Evolutionary conservation across 2,329 filamentous ascomycete genomes (phyloP).

Genomic region (Helotiales sp.): DNA sequence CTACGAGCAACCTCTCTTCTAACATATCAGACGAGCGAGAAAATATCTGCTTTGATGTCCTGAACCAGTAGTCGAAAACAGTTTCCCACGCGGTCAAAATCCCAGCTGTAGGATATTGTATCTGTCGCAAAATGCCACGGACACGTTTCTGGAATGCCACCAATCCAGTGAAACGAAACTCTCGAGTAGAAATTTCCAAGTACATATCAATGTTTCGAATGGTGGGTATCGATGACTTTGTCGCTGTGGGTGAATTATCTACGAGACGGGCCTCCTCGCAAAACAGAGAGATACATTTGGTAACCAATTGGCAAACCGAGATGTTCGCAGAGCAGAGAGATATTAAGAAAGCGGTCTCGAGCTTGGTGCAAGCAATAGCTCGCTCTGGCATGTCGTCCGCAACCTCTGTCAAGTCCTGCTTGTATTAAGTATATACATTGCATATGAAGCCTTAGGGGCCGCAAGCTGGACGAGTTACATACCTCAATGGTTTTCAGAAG

Average conservation of each 20-base stretch:
- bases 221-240: constrained; percentile 57
- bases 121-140: constrained; percentile 61
- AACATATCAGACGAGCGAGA: constrained; percentile 55
- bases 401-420: constrained; percentile 59
- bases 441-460: background rate
- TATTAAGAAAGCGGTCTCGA: constrained; percentile 67
- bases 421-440: background rate
- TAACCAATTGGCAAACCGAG: constrained; percentile 68
- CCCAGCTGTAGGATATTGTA: constrained; percentile 67
- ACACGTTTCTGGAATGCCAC: constrained; percentile 73
- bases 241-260: constrained; percentile 54
- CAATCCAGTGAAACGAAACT: constrained; percentile 69
- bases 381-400: constrained; percentile 61
- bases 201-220: constrained; percentile 66
- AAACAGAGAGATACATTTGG: constrained; percentile 63
- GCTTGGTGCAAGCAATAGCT: constrained; percentile 55
- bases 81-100: constrained; percentile 71
- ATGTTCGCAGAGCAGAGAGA: constrained; percentile 69
- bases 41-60: constrained; percentile 66
- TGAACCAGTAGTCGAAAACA: constrained; percentile 68
- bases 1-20: constrained; percentile 61
- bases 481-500: constrained; percentile 50
- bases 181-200: constrained; percentile 64
- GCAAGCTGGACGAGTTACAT: constrained; percentile 16
- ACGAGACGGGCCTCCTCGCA: constrained; percentile 65